Percentiles rank a stretch among this genome's conserved stretches.
Evolutionary conservation across 345 rosid genomes (phyloP).

Genomic region (Acer campestre): DNA sequence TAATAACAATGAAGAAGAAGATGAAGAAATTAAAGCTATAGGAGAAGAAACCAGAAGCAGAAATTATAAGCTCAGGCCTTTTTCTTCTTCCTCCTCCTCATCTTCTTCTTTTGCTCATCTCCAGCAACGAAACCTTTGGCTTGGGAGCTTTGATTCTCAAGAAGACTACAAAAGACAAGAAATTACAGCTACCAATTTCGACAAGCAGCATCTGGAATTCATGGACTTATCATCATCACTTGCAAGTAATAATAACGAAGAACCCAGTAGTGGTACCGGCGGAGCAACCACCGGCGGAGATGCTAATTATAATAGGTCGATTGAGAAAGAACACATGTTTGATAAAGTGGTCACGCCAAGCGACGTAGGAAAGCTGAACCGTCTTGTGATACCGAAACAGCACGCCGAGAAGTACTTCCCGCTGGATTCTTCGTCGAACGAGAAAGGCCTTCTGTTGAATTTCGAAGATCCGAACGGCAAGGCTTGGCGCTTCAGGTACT

Average conservation of each 20-base stretch:
- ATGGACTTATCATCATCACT: slow-evolving; percentile 62
- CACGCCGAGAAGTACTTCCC: slow-evolving; percentile 86
- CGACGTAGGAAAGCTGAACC: slow-evolving; percentile 78
- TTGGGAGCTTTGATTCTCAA: slow-evolving; percentile 28
- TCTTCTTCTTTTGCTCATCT: slow-evolving; percentile 25
- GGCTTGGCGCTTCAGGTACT: slow-evolving; percentile 86
- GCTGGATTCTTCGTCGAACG: slow-evolving; percentile 50
- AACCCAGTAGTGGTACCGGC: slow-evolving; percentile 15
- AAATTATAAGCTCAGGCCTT: slow-evolving; percentile 21
- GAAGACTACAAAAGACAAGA: slow-evolving; percentile 20
- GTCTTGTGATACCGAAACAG: slow-evolving; percentile 83
- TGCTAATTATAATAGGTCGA: slow-evolving; percentile 26
- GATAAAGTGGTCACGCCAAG: slow-evolving; percentile 89
- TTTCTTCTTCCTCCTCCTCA: slow-evolving; percentile 30
- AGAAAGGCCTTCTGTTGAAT: slow-evolving; percentile 80
- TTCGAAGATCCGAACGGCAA: slow-evolving; percentile 82
- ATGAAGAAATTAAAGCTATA: slow-evolving; percentile 27
- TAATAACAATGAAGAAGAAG: slow-evolving; percentile 33
- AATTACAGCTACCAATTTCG: slow-evolving; percentile 27
- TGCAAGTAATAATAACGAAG: slow-evolving; percentile 32
- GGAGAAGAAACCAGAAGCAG: neutral
- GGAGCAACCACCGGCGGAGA: neutral
- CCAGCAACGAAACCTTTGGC: slow-evolving; percentile 32
- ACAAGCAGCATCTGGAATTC: slow-evolving; percentile 39
- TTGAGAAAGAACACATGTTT: slow-evolving; percentile 72